Conservation (phyloP, 257 asterid species). For the Nicotiana obtusifolia region DNA sequence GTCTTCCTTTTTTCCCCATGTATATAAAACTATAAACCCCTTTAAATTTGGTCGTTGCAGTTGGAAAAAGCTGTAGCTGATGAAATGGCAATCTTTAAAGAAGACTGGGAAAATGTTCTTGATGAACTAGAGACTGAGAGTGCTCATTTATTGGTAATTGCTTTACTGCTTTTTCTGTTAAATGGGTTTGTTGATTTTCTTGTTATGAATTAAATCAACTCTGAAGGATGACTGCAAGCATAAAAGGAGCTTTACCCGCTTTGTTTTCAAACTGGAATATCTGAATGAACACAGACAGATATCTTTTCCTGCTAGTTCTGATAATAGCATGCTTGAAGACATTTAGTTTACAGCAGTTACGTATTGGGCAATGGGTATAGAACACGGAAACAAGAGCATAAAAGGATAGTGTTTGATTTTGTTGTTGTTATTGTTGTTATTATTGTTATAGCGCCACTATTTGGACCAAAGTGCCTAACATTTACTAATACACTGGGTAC, state of each 20-base stretch:
- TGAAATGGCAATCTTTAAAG: slow-evolving; percentile 75
- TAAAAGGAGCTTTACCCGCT: background rate
- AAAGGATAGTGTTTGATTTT: background rate
- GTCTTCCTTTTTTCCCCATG: background rate
- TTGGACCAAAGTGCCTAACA: too few relatives aligned
- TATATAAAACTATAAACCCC: background rate
- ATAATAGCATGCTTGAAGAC: background rate
- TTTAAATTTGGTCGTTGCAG: slow-evolving; percentile 22
- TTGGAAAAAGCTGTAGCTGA: slow-evolving; percentile 72
- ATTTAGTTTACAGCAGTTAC: background rate
- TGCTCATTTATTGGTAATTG: slow-evolving; percentile 67
- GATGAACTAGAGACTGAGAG: slow-evolving; percentile 90
- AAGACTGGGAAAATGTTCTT: slow-evolving; percentile 82
- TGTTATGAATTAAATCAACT: background rate
- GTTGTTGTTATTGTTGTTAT: too few relatives aligned
- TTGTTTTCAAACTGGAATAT: background rate
- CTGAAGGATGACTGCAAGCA: background rate
- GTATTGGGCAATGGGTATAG: background rate
- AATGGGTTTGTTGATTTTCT: slow-evolving; percentile 8
- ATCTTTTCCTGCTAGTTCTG: background rate
- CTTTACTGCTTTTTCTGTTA: slow-evolving; percentile 4
- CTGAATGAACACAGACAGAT: background rate
- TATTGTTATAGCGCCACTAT: too few relatives aligned
- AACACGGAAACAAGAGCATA: background rate
- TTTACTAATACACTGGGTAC: background rate